Evolutionary conservation across 1,139 yeast species (phyloP).

Genomic region (Lodderomyces jiufengensis): DNA sequence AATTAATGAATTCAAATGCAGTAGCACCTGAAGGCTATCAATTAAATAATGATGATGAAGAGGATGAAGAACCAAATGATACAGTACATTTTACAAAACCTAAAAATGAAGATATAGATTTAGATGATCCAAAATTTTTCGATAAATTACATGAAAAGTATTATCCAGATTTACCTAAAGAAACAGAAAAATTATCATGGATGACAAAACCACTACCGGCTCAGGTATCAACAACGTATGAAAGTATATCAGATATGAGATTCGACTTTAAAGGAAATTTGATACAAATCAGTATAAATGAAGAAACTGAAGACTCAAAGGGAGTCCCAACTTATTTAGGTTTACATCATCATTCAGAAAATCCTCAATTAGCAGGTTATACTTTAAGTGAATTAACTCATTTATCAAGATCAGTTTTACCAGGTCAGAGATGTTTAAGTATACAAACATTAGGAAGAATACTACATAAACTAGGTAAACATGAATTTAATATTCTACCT

Average conservation of each 20-base stretch:
- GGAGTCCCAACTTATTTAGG: constrained; percentile 58
- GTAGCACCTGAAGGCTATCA: constrained; percentile 46
- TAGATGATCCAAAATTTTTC: constrained; percentile 74
- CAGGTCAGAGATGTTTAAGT: constrained; percentile 85
- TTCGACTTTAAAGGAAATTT: constrained; percentile 86
- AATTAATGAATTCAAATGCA: constrained; percentile 24
- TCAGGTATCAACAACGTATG: constrained; percentile 46
- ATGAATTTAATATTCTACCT: constrained; percentile 52
- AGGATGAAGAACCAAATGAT: constrained; percentile 23
- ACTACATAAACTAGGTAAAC: constrained; percentile 72
- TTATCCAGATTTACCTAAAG: constrained; percentile 85
- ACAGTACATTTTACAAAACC: constrained; percentile 67
- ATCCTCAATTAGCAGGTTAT: constrained; percentile 90
- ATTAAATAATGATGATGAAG: constrained; percentile 26
- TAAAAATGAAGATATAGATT: constrained; percentile 38
- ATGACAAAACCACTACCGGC: constrained; percentile 66
- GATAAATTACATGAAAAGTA: constrained; percentile 79
- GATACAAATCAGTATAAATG: constrained; percentile 33
- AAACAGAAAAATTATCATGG: constrained; percentile 84
- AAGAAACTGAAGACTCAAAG: constrained; percentile 33
- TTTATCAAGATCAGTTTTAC: constrained; percentile 70
- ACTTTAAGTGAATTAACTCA: constrained; percentile 81
- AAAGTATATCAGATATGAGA: constrained; percentile 66
- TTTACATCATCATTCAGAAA: constrained; percentile 86
- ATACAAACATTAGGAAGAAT: constrained; percentile 85